A percentile compares a stretch with the other conserved stretches of the same genome.
Evolutionary conservation across 257 asterid species (phyloP).

Genomic region (Solanum medicagineum): DNA sequence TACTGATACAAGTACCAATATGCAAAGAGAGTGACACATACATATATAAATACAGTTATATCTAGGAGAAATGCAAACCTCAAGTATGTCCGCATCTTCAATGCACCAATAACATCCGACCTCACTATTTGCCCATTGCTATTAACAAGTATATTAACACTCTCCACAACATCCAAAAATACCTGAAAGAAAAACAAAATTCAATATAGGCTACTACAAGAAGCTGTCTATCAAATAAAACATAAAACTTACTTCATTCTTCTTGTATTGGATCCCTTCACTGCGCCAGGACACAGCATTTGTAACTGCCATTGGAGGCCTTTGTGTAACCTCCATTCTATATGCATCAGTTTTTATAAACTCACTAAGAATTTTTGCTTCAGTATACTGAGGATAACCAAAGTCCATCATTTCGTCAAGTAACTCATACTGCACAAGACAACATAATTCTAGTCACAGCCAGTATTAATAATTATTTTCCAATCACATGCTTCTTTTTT

Average conservation of each 20-base stretch:
- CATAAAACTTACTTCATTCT: constrained; percentile 65
- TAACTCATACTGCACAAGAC: constrained; percentile 63
- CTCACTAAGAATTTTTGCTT: constrained; percentile 97
- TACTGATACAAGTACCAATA: neutral
- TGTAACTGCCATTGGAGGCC: constrained; percentile 99
- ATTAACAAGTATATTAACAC: constrained; percentile 96
- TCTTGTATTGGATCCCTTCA: constrained; percentile 92
- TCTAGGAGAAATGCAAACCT: constrained; percentile 42
- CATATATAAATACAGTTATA: neutral
- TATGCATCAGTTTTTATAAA: constrained; percentile 99
- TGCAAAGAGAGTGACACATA: neutral
- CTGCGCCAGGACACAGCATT: constrained; percentile 99
- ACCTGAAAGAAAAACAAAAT: constrained; percentile 47
- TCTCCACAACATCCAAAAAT: constrained; percentile 97
- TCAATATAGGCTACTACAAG: neutral
- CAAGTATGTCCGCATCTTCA: constrained; percentile 94
- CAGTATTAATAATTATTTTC: neutral
- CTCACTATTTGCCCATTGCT: constrained; percentile 96
- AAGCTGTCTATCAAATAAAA: neutral
- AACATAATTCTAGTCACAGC: neutral
- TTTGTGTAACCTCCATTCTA: constrained; percentile 93
- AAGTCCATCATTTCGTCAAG: constrained; percentile 99
- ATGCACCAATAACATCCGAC: constrained; percentile 96
- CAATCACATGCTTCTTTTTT: neutral
- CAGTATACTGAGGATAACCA: constrained; percentile 97